phyloP scores from a whole-genome alignment of 306 rosid genomes.

The Corylus americana region DNA sequence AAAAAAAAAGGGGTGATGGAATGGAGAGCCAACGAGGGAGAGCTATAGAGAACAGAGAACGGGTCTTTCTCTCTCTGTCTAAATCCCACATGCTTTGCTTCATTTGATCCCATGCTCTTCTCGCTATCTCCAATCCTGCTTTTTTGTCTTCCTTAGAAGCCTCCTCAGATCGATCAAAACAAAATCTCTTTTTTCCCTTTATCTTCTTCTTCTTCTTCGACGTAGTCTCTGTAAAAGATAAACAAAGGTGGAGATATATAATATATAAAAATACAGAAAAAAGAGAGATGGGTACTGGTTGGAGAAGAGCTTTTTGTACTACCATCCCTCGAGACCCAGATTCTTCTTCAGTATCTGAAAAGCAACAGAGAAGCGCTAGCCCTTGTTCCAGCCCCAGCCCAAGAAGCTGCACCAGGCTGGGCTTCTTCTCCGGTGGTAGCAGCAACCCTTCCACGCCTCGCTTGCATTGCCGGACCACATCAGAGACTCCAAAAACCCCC shows the following conservation, averaged over 20 bases:
- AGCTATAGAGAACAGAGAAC: neutral
- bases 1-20: neutral
- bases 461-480: slow-evolving; percentile 50
- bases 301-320: slow-evolving; percentile 96
- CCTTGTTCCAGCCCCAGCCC: slow-evolving; percentile 65
- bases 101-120: slow-evolving; percentile 51
- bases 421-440: slow-evolving; percentile 68
- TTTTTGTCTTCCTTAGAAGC: slow-evolving; percentile 49
- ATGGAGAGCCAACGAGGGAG: neutral
- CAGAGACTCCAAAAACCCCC: slow-evolving; percentile 35
- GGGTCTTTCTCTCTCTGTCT: neutral
- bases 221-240: slow-evolving; percentile 20
- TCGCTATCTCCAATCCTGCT: slow-evolving; percentile 30
- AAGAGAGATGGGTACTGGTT: slow-evolving; percentile 74
- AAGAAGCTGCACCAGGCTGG: slow-evolving; percentile 63
- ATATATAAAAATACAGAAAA: slow-evolving; percentile 7
- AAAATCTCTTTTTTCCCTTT: slow-evolving; percentile 18
- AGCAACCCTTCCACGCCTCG: slow-evolving; percentile 74
- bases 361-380: slow-evolving; percentile 38
- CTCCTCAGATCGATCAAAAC: slow-evolving; percentile 52
- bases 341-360: slow-evolving; percentile 46
- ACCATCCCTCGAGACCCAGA: slow-evolving; percentile 60
- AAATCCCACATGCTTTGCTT: slow-evolving; percentile 29
- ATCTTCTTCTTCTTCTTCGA: slow-evolving; percentile 18
- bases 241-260: slow-evolving; percentile 22